Conservation (phyloP, 2,329 filamentous ascomycete species). For the Monilinia fructigena region DNA sequence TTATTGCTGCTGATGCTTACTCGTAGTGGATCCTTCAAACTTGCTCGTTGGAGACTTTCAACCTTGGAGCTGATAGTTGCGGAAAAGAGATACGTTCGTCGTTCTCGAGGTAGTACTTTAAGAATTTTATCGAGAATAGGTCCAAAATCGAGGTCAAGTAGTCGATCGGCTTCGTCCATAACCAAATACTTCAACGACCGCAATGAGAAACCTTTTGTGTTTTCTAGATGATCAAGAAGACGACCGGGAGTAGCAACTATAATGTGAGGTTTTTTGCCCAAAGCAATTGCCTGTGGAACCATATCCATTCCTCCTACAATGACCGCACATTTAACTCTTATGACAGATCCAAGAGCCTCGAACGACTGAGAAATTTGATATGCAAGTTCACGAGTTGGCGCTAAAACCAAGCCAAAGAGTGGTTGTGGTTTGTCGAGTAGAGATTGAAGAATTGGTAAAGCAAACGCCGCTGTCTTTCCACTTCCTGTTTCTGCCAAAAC, state of each 20-base stretch:
- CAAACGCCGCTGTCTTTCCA: constrained; percentile 95
- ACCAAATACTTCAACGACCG: constrained; percentile 81
- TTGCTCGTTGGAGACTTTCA: constrained; percentile 86
- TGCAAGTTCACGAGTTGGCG: constrained; percentile 89
- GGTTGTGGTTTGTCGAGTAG: constrained; percentile 85
- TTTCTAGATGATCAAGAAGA: constrained; percentile 87
- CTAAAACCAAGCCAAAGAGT: constrained; percentile 84
- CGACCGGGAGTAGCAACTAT: constrained; percentile 89
- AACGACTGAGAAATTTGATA: constrained; percentile 87
- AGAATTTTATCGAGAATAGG: constrained; percentile 90
- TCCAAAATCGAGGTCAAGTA: constrained; percentile 92
- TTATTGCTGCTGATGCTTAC: constrained; percentile 80
- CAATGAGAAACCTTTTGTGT: constrained; percentile 93
- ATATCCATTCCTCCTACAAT: constrained; percentile 95
- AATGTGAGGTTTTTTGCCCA: constrained; percentile 95
- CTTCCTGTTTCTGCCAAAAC: constrained; percentile 90
- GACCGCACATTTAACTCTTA: constrained; percentile 81
- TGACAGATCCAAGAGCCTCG: constrained; percentile 81
- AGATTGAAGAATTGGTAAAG: constrained; percentile 85
- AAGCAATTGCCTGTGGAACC: constrained; percentile 84
- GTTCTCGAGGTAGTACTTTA: constrained; percentile 76
- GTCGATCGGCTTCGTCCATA: constrained; percentile 90
- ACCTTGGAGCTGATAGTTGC: constrained; percentile 94
- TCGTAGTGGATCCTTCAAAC: constrained; percentile 77
- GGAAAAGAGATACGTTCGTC: constrained; percentile 84